Percentiles rank a stretch among this genome's conserved stretches.
These are phyloP conservation scores for Pseudonectria foliicola DNA, from an alignment of 2,329 filamentous ascomycete species.

Conservation along the genomic window DNA sequence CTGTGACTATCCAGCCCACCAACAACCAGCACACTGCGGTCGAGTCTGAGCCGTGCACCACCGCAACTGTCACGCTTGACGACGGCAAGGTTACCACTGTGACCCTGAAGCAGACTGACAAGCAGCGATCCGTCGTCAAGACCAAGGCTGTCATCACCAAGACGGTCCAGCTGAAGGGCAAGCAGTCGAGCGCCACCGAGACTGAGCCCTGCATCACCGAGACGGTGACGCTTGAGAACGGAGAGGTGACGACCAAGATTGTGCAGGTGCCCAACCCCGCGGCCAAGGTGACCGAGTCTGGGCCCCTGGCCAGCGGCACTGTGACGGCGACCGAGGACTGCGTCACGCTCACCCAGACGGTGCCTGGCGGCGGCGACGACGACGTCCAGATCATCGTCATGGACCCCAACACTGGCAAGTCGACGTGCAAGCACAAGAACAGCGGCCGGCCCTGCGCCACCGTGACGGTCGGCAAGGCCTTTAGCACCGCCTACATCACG, in stretches of 20 bases:
- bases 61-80: too few relatives aligned
- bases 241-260: slow-evolving; percentile 11
- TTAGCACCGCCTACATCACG: slow-evolving; percentile 6
- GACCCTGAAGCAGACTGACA: too few relatives aligned
- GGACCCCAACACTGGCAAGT: slow-evolving; percentile 24
- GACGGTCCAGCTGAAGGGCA: slow-evolving; percentile 16
- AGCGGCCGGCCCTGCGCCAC: slow-evolving; percentile 20
- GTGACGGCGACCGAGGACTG: slow-evolving; percentile 11
- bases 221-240: slow-evolving; percentile 15
- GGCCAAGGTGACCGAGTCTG: slow-evolving; percentile 18
- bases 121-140: too few relatives aligned
- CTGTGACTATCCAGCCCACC: slow-evolving; percentile 11
- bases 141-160: slow-evolving; percentile 10
- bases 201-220: slow-evolving; percentile 9
- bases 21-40: slow-evolving; percentile 1
- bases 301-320: slow-evolving; percentile 3
- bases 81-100: too few relatives aligned
- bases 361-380: slow-evolving; percentile 13
- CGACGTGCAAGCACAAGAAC: slow-evolving; percentile 20
- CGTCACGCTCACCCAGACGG: slow-evolving; percentile 18
- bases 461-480: too few relatives aligned
- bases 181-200: slow-evolving; percentile 15
- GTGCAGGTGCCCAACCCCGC: slow-evolving; percentile 10
- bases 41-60: too few relatives aligned
- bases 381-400: slow-evolving; percentile 27